Evolutionary conservation across 345 rosid species (phyloP), one percentile per base, ranked within the genome.

Genomic region (Lumnitzera littorea): DNA sequence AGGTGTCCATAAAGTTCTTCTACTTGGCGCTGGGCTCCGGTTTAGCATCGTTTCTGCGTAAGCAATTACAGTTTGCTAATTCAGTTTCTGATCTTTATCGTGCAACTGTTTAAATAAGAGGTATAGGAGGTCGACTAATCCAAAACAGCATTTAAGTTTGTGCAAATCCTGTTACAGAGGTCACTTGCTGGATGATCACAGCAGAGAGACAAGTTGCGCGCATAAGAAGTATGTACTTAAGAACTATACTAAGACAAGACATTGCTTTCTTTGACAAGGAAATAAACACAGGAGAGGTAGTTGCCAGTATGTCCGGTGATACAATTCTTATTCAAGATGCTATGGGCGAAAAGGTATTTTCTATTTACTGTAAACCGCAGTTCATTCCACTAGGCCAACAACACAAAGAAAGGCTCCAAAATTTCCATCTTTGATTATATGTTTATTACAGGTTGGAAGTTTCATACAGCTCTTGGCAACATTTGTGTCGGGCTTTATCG

Each of bases 261-360:
- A 57, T 89, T 56, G 72, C 70, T 3, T 86, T 81, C 70, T 89
- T 89, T 59, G 96, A 89, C 9, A 64, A 74, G 54, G 96, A 79
- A 74, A 80, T 85, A 5, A 81, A 68, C 66, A 78, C 91, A 0
- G 89, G 91, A 51, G 94, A 89, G 68, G 80, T 84, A 58, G 78
- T 86, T 24, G 83, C 70, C 7, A 82, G 85, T 62, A 84, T 89
- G 82, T 82, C 78, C 1, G 85, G 94, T 55, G 91, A 86, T 70
- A 84, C 86, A 16, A 80, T 84, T 36, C 91, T 89, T 51, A 84
- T 86, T 63, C 91, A 82, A 66, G 86, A 84, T 24, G 96, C 91
- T 51, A 79, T 86, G 76, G 87, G 91, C 5, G 84, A 89, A 72
- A 89, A 84, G 82, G 94, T 86, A 73, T 41, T 14, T 3, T 0